A percentile compares a stretch with the other conserved stretches of the same genome.
Evolutionary conservation across 257 asterid genomes (phyloP).

Genomic region (Nicotiana attenuata): DNA sequence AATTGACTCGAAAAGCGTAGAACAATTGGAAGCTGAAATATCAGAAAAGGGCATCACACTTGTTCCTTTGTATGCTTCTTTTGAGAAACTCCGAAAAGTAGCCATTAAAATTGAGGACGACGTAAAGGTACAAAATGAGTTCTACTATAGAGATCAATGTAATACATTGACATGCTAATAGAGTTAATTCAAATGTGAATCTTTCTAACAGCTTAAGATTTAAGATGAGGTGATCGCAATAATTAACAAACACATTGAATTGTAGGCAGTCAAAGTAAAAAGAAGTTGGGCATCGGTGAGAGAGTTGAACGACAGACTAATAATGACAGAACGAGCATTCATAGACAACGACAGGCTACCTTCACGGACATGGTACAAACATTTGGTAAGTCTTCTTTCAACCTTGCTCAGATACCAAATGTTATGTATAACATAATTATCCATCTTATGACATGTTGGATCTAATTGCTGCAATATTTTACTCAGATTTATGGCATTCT

Average conservation of each 20-base stretch:
- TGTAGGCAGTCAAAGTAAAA: conserved; percentile 37
- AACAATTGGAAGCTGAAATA: conserved; percentile 44
- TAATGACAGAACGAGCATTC: conserved; percentile 88
- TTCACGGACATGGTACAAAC: conserved; percentile 73
- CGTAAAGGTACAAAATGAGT: conserved; percentile 41
- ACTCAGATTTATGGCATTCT: conserved; percentile 63
- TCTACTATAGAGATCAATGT: neutral
- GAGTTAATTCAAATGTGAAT: neutral
- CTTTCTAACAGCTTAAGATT: neutral
- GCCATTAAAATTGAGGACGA: conserved; percentile 46
- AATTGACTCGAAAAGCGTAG: neutral
- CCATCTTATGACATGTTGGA: neutral
- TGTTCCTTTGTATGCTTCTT: conserved; percentile 58
- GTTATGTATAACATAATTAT: neutral
- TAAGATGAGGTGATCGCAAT: neutral
- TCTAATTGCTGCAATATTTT: conserved; percentile 10
- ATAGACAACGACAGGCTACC: conserved; percentile 63
- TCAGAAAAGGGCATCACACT: conserved; percentile 37
- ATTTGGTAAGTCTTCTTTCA: conserved; percentile 49
- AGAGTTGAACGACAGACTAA: conserved; percentile 67
- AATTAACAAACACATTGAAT: neutral
- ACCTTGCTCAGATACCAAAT: neutral
- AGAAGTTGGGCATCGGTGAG: conserved; percentile 38
- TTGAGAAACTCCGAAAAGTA: conserved; percentile 51
- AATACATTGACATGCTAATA: neutral